Base-by-base conservation (phyloP, 331 rosid genomes). In the Pyrus hybrid region DNA sequence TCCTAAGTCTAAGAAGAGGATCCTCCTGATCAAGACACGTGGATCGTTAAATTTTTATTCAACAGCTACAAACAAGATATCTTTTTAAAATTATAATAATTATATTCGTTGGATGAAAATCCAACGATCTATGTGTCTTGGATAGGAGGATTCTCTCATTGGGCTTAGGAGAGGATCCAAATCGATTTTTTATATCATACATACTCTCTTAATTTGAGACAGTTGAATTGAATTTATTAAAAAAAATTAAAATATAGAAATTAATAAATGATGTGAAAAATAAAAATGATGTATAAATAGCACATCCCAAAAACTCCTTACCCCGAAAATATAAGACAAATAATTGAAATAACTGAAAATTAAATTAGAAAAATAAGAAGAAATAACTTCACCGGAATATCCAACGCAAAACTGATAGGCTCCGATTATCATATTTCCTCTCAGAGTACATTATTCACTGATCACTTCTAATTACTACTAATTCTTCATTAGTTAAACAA, bases 361-460 rank as follows among this genome's bases (percentile, higher is more conserved):
- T 51, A 51, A 6, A 49, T 16, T 5, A 29, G 49, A 56, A 5
- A 51, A 41, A 47, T 14, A 58, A 1, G 3, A 33, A 12, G 51
- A 16, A 62, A 62, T 17, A 26, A 23, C 37, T 37, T 37, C 45
- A 28, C 81, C 81, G 67, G 85, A 70, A 57, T 7, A 11, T 29
- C n/a, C 67, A 71, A 25, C 14, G 2, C 17, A 71, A 45, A 74
- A 76, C 41, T 51, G 45, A 20, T 25, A 25, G 65, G 58, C 56
- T 83, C 83, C 74, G 32, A 22, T 29, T 49, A 62, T 57, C 30
- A 8, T 54, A 6, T 23, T 63, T 47, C 20, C 41, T 13, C 61
- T 29, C 64, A 3, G 54, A 9, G 11, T 75, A 63, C 70, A 28
- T 35, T 53, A 18, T n/a, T 51, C 26, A n/a, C 13, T 68, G 18